Conservation (phyloP, 352 stramenopile genomes). For the Phytophthora europaea region DNA sequence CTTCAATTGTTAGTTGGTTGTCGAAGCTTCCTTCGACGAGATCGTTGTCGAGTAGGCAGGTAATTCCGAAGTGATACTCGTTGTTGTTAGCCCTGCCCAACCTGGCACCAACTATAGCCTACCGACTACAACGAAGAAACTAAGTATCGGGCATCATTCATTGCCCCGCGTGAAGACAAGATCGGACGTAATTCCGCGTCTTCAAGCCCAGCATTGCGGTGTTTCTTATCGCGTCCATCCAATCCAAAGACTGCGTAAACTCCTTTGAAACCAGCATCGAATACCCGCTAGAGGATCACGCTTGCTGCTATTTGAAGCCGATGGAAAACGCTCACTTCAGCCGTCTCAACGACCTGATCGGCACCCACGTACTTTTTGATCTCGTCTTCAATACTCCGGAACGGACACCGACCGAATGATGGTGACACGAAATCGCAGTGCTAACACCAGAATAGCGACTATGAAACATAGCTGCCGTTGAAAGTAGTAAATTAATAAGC, state of each 20-base stretch:
- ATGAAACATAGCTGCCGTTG: not conserved
- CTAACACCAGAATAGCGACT: not conserved
- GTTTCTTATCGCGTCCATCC: conserved; percentile 20
- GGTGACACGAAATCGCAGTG: not conserved
- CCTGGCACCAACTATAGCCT: conserved; percentile 11
- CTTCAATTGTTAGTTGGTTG: conserved; percentile 20
- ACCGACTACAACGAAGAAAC: not conserved
- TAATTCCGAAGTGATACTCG: conserved; percentile 19
- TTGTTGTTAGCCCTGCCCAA: not conserved
- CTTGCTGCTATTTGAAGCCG: conserved; percentile 12
- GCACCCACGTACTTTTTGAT: conserved; percentile 1
- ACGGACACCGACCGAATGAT: not conserved
- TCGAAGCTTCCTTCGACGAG: conserved; percentile 21
- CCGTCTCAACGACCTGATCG: conserved; percentile 11
- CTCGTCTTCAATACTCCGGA: conserved; percentile 6
- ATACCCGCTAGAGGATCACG: conserved; percentile 1
- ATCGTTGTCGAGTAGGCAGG: conserved; percentile 1
- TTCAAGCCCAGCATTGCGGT: not conserved
- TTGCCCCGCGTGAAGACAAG: conserved; percentile 1
- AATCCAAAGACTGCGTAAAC: conserved; percentile 11
- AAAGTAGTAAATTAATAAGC: not conserved
- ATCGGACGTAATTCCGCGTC: conserved; percentile 2
- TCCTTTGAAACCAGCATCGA: not conserved
- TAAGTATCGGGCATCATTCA: not conserved
- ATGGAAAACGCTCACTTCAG: conserved; percentile 16